These are phyloP conservation scores for Candolleomyces aberdarensis DNA, from an alignment of 768 basidiomycete genomes.

Conservation along the genomic window DNA sequence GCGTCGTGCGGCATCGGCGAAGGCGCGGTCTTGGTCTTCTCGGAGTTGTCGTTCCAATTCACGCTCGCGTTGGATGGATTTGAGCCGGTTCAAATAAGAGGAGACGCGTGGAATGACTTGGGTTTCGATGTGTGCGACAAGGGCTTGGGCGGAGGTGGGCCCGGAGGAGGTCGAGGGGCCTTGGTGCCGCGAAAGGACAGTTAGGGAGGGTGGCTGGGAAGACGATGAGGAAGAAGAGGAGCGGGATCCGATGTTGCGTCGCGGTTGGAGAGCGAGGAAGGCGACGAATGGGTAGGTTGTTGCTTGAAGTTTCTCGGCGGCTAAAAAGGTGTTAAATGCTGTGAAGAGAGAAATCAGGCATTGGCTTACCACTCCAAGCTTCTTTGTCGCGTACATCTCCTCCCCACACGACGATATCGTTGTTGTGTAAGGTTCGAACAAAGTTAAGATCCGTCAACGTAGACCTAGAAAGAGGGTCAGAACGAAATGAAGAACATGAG, in stretches of 20 bases:
- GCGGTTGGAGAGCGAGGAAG: slow-evolving; percentile 85
- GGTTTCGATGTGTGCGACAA: slow-evolving; percentile 64
- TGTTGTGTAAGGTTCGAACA: slow-evolving; percentile 64
- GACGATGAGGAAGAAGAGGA: slow-evolving; percentile 30
- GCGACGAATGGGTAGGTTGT: slow-evolving; percentile 93
- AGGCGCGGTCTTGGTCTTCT: slow-evolving; percentile 81
- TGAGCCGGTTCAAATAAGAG: slow-evolving; percentile 69
- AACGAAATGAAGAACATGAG: not conserved
- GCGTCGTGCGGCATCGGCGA: slow-evolving; percentile 55
- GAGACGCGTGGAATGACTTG: slow-evolving; percentile 78
- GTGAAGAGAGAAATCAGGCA: slow-evolving; percentile 3
- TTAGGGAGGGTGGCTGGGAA: slow-evolving; percentile 50
- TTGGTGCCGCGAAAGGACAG: slow-evolving; percentile 83
- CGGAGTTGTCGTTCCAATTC: slow-evolving; percentile 60
- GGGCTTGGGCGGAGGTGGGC: slow-evolving; percentile 59
- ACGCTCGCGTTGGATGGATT: slow-evolving; percentile 44
- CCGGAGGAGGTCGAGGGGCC: slow-evolving; percentile 46
- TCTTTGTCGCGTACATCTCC: slow-evolving; percentile 85
- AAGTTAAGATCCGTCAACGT: slow-evolving; percentile 76
- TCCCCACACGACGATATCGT: slow-evolving; percentile 85
- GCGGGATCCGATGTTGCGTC: slow-evolving; percentile 39
- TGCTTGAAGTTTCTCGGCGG: slow-evolving; percentile 71
- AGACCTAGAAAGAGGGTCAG: slow-evolving; percentile 36
- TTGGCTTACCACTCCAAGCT: slow-evolving; percentile 59
- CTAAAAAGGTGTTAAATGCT: slow-evolving; percentile 16